phyloP scores from a whole-genome alignment of 345 rosid genomes.

The Bretschneidera sinensis region DNA sequence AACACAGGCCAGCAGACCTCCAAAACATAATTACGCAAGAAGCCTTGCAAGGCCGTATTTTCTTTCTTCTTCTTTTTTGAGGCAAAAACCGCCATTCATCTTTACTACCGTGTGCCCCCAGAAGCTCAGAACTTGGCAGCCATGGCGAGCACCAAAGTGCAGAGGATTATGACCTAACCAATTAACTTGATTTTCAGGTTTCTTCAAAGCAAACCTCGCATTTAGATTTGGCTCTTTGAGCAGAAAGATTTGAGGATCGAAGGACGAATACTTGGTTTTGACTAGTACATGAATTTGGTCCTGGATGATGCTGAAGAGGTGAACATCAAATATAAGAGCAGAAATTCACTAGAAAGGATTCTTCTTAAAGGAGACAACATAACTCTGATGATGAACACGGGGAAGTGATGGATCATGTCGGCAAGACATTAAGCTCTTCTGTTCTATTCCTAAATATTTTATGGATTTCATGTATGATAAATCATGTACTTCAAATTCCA shows the following conservation, averaged over 20 bases:
- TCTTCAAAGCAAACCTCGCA: slow-evolving; percentile 93
- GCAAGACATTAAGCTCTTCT: neutral
- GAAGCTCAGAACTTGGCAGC: slow-evolving; percentile 19
- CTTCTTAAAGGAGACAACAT: slow-evolving; percentile 91
- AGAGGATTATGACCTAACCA: slow-evolving; percentile 82
- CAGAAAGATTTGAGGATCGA: slow-evolving; percentile 93
- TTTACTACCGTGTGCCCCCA: slow-evolving; percentile 1
- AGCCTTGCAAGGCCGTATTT: too few species aligned
- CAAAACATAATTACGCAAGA: too few species aligned
- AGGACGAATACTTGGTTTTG: slow-evolving; percentile 66
- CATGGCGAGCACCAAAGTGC: slow-evolving; percentile 90
- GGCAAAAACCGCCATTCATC: too few species aligned
- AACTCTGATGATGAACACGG: slow-evolving; percentile 87
- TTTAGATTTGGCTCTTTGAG: slow-evolving; percentile 97
- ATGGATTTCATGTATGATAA: slow-evolving; percentile 13
- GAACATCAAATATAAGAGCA: slow-evolving; percentile 74
- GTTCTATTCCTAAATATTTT: slow-evolving; percentile 1
- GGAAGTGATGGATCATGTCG: slow-evolving; percentile 34
- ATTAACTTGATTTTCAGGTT: slow-evolving; percentile 93
- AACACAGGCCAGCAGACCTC: too few species aligned
- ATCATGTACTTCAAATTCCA: neutral
- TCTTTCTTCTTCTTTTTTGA: too few species aligned
- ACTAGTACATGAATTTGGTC: slow-evolving; percentile 96
- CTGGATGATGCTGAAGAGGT: slow-evolving; percentile 97
- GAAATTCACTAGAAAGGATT: slow-evolving; percentile 84